phyloP scores from a whole-genome alignment of 371 early-diverging fungal genomes.

The Mucor circinelloides region DNA sequence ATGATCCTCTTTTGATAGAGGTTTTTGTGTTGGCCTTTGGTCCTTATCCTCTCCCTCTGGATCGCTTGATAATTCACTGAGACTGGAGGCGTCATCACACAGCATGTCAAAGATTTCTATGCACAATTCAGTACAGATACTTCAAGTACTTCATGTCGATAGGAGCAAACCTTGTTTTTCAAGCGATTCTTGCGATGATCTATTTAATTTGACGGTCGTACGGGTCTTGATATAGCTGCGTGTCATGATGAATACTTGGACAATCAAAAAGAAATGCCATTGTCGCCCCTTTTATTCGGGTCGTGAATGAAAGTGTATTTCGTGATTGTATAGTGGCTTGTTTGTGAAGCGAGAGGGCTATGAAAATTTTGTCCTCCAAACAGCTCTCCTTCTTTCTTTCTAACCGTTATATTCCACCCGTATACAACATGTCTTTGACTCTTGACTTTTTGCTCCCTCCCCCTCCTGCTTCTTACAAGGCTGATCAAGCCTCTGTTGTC shows the following conservation, averaged over 20 bases:
- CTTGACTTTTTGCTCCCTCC: constrained; percentile 69
- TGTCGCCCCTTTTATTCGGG: neutral
- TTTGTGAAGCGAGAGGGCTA: neutral
- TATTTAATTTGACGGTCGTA: neutral
- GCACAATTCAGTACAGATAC: neutral
- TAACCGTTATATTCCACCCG: neutral
- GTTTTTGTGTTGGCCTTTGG: too few species aligned
- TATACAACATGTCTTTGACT: constrained; percentile 47
- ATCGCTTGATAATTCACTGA: neutral
- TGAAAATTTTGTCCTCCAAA: neutral
- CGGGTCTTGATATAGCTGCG: too few species aligned
- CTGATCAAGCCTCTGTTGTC: constrained; percentile 51
- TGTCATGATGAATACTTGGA: neutral
- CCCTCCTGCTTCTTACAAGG: constrained; percentile 65
- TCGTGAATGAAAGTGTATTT: too few species aligned
- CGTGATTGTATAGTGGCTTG: neutral
- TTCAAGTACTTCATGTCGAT: too few species aligned
- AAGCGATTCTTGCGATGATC: neutral
- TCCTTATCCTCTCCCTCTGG: neutral
- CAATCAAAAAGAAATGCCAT: neutral
- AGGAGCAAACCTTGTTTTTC: neutral
- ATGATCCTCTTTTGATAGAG: neutral
- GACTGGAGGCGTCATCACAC: neutral
- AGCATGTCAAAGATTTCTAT: neutral
- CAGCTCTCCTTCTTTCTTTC: neutral